phyloP scores from a whole-genome alignment of 129 eudicot genomes.

The Arctium lappa region DNA sequence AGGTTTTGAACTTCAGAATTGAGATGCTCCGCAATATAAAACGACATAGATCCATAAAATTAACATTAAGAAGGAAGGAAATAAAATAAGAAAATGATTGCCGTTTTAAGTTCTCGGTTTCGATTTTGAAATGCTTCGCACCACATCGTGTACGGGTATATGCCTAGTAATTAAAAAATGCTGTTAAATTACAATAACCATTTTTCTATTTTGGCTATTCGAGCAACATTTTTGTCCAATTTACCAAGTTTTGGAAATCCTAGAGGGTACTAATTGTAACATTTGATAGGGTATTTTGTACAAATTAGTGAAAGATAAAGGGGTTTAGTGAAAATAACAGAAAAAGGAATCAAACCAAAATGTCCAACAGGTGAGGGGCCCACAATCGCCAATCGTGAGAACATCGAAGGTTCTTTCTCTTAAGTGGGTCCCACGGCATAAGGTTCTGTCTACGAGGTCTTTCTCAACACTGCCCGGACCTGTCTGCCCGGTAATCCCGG shows the following conservation, averaged over 20 bases:
- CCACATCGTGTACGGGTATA: no score
- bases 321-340: neutral
- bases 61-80: no score
- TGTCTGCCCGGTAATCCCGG: slow-evolving; percentile 26
- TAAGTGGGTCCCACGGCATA: slow-evolving; percentile 11
- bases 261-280: neutral
- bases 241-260: neutral
- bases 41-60: no score
- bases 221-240: neutral
- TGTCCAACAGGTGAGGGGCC: slow-evolving; percentile 5
- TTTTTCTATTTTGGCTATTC: neutral
- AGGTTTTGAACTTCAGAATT: no score
- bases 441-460: slow-evolving; percentile 31
- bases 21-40: no score
- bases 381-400: slow-evolving; percentile 17
- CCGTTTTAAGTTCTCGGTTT: no score
- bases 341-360: neutral
- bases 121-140: no score
- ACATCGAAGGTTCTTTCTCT: slow-evolving; percentile 17
- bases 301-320: neutral
- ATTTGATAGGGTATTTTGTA: neutral
- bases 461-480: slow-evolving; percentile 39
- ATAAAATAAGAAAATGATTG: no score
- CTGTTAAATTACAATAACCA: neutral
- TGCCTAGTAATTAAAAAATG: no score